These are phyloP conservation scores for Gossypium herbaceum DNA, from an alignment of 345 rosid genomes.

Conservation along the genomic window DNA sequence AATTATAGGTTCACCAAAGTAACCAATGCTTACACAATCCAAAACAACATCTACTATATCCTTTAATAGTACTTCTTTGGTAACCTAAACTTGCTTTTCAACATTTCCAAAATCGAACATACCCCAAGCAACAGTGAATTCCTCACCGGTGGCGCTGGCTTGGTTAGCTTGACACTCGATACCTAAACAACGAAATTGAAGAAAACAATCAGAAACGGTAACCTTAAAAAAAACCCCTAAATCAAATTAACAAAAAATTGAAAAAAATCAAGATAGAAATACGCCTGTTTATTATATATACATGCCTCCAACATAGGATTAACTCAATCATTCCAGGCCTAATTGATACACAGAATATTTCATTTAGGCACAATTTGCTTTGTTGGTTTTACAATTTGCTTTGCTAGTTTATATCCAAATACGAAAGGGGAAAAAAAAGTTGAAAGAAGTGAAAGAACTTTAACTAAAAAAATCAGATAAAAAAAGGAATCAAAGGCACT, in stretches of 20 bases:
- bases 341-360: too few relatives aligned
- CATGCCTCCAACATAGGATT: too few relatives aligned
- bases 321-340: too few relatives aligned
- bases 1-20: background rate
- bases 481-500: too few relatives aligned
- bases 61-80: too few relatives aligned
- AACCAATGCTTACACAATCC: background rate
- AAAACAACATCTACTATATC: background rate
- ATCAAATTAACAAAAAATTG: background rate
- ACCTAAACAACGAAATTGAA: conserved; percentile 41
- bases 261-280: background rate
- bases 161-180: conserved; percentile 98
- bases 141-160: conserved; percentile 98
- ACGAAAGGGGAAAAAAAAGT: too few relatives aligned
- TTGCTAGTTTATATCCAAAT: too few relatives aligned
- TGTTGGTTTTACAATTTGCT: too few relatives aligned
- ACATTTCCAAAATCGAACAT: background rate
- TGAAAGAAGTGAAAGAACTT: too few relatives aligned
- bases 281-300: conserved; percentile 14
- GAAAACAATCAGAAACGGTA: background rate
- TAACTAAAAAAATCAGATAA: too few relatives aligned
- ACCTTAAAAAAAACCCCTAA: background rate
- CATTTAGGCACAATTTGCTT: too few relatives aligned
- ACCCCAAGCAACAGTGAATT: conserved; percentile 88
- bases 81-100: background rate